These are phyloP conservation scores for Polytrichum commune DNA, from an alignment of 225 moss, liverwort and hornwort species.

Conservation along the genomic window DNA sequence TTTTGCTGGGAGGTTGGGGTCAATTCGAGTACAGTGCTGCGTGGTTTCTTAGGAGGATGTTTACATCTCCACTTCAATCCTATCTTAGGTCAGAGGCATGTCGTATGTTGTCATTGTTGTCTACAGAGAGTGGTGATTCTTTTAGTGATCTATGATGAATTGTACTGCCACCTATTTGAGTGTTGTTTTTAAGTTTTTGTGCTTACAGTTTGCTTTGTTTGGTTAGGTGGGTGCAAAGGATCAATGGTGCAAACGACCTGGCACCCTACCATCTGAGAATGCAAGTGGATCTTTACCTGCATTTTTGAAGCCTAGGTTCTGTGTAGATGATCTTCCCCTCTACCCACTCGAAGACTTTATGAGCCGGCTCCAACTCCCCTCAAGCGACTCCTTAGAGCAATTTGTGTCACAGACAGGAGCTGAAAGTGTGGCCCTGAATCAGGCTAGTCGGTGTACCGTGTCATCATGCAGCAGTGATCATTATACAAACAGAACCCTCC, in stretches of 20 bases:
- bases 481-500: conserved; percentile 35
- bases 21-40: no score
- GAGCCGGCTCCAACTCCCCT: conserved; percentile 33
- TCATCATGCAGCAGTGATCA: conserved; percentile 14
- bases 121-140: no score
- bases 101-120: no score
- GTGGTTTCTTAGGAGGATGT: no score
- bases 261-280: no score
- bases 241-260: background rate
- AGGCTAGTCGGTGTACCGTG: conserved; percentile 8
- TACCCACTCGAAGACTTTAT: conserved; percentile 38
- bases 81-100: no score
- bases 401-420: conserved; percentile 26
- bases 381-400: conserved; percentile 34
- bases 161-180: no score
- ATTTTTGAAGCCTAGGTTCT: conserved; percentile 7
- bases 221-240: conserved; percentile 22
- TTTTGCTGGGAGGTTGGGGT: no score
- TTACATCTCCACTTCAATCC: no score
- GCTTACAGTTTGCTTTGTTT: background rate
- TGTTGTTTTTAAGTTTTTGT: background rate
- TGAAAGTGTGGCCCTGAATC: conserved; percentile 11
- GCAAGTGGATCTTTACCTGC: conserved; percentile 12
- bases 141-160: no score
- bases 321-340: conserved; percentile 22